Conservation (phyloP, 2,329 filamentous ascomycete genomes). For the Arthroderma sp. region DNA sequence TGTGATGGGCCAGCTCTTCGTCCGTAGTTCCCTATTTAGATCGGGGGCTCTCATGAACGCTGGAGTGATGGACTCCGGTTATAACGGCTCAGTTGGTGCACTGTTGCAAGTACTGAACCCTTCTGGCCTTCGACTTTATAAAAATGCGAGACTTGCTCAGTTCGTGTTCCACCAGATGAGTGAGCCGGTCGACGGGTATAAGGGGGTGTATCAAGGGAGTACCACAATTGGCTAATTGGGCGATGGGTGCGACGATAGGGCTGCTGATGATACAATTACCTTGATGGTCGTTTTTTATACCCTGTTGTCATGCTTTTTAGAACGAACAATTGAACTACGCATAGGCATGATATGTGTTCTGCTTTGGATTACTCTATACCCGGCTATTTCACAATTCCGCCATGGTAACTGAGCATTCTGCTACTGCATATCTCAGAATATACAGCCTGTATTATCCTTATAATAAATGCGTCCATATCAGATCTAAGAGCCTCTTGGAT, state of each 20-base stretch:
- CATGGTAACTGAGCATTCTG: too few species aligned
- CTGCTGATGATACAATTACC: not conserved
- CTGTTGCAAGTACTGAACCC: slow-evolving; percentile 30
- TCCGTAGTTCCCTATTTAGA: slow-evolving; percentile 31
- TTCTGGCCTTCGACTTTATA: slow-evolving; percentile 24
- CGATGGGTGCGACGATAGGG: not conserved
- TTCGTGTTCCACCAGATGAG: slow-evolving; percentile 31
- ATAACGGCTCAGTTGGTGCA: slow-evolving; percentile 31
- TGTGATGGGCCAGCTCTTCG: slow-evolving; percentile 31
- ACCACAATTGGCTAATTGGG: not conserved
- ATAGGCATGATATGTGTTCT: too few species aligned
- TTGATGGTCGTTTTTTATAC: too few species aligned
- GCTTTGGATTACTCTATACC: not conserved
- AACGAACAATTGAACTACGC: too few species aligned
- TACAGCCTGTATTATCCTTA: too few species aligned
- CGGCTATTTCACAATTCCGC: too few species aligned
- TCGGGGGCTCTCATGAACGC: slow-evolving; percentile 29
- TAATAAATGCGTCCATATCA: too few species aligned
- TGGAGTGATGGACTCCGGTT: slow-evolving; percentile 35
- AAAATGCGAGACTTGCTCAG: slow-evolving; percentile 30
- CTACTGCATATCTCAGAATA: too few species aligned
- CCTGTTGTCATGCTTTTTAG: too few species aligned
- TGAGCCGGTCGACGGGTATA: slow-evolving; percentile 28
- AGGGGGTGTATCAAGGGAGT: slow-evolving; percentile 27
- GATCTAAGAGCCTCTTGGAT: too few species aligned